Evolutionary conservation across 345 rosid species (phyloP).

Genomic region (Melaleuca quinquenervia): DNA sequence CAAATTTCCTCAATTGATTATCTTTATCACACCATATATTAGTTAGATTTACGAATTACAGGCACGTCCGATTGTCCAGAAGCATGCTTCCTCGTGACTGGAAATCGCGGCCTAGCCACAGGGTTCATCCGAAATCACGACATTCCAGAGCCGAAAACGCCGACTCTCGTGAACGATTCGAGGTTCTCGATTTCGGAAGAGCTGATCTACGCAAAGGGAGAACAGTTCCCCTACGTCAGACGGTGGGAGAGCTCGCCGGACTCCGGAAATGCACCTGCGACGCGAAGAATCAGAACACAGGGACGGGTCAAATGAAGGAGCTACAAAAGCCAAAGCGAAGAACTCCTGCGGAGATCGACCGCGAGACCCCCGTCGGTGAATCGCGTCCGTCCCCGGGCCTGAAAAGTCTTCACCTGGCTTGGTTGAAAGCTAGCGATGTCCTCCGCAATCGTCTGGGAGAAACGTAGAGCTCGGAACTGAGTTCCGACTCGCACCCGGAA

Average conservation of each 20-base stretch:
- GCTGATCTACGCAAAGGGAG: conserved; percentile 1
- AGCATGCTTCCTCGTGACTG: not conserved
- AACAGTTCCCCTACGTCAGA: not conserved
- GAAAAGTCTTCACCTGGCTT: not conserved
- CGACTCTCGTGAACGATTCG: conserved; percentile 6
- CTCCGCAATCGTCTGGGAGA: not conserved
- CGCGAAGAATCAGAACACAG: not conserved
- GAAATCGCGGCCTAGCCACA: not conserved
- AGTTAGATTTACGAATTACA: not conserved
- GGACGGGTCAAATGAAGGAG: not conserved
- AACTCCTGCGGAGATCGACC: not conserved
- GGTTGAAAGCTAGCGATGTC: too few species aligned
- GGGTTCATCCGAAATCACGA: conserved; percentile 15
- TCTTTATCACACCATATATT: not conserved
- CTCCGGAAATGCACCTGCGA: conserved; percentile 1
- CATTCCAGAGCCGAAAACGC: conserved; percentile 12
- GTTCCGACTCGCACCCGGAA: not conserved
- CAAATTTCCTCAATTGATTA: not conserved
- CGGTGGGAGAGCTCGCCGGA: not conserved
- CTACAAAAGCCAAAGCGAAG: not conserved
- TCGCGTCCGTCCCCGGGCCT: not conserved
- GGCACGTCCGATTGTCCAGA: not conserved
- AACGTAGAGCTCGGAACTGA: not conserved
- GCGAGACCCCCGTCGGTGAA: not conserved
- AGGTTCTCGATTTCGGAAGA: conserved; percentile 5